Evolutionary conservation across 2,329 filamentous ascomycete species (phyloP), one percentile per base, ranked within the genome.

Genomic region (Chalaropsis ovoidea): DNA sequence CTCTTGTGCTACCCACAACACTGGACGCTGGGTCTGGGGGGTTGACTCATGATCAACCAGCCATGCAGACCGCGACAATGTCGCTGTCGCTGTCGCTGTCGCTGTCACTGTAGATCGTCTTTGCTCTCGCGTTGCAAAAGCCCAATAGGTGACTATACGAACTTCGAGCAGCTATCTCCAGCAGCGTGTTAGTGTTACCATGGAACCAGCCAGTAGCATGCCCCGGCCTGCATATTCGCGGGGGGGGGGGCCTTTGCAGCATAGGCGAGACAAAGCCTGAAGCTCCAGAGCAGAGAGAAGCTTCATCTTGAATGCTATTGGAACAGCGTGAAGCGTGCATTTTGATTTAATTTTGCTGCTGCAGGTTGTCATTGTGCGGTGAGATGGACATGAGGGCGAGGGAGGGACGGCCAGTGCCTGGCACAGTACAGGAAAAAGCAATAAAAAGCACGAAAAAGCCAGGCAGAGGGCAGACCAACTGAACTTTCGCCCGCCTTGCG

Each of bases 371-470:
- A 6, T 58, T n/a, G 24, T 35, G 43, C 8, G 27, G 19, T 58
- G 27, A 35, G 52, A n/a, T 17, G 15, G 15, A 3, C 8, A 47
- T n/a, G 42, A 15, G 42, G 42, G 10, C 43, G 43, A 19, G 17
- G 15, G 43, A 47, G 15, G 31, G 31, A 31, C 31, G 6, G 31
- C 31, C 15, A 47, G 43, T 19, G 22, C 8, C 19, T 43, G 31
- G 27, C 22, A 13, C 10, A n/a, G 17, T 19, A 27, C n/a, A n/a
- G n/a, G n/a, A 66, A 63, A 64, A 49, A 35, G 19, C 45, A 39
- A 27, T 52, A 67, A 65, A 67, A 65, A 42, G 15, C 10, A 41
- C 43, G 11, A 11, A 61, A 42, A 61, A 24, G 10, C n/a, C 58
- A 13, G 39, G 19, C 11, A 24, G 24, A 52, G 35, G 58, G 39